Conservation (phyloP, 2,329 filamentous ascomycete species). For the Lasiodiplodia citricola region DNA sequence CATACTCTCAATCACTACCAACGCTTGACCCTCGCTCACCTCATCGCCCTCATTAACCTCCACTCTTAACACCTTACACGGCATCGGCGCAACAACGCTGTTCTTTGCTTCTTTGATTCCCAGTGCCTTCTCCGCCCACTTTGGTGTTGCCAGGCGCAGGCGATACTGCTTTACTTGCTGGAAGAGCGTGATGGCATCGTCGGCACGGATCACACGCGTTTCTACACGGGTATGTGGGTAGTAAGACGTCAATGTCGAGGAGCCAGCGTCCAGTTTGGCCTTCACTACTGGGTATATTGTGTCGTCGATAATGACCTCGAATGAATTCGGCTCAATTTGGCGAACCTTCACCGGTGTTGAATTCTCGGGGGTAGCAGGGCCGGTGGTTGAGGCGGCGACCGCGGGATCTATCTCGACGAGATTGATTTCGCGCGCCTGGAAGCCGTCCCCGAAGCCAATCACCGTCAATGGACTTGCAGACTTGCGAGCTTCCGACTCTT, state of each 20-base stretch:
- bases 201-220: conserved; percentile 74
- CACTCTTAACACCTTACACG: conserved; percentile 91
- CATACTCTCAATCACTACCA: conserved; percentile 72
- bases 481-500: conserved; percentile 41
- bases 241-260: conserved; percentile 70
- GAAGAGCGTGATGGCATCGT: conserved; percentile 74
- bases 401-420: conserved; percentile 49
- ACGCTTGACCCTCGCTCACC: conserved; percentile 82
- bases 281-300: conserved; percentile 51
- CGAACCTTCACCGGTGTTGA: conserved; percentile 56
- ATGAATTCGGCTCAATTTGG: conserved; percentile 56
- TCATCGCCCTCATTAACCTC: conserved; percentile 81
- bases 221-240: conserved; percentile 81
- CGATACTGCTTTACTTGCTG: conserved; percentile 67
- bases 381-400: neutral
- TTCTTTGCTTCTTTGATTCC: conserved; percentile 80
- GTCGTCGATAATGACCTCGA: conserved; percentile 56
- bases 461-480: conserved; percentile 28
- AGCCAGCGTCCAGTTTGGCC: conserved; percentile 51
- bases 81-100: conserved; percentile 92
- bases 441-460: conserved; percentile 64
- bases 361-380: conserved; percentile 49
- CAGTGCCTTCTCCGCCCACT: conserved; percentile 86
- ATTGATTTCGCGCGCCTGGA: conserved; percentile 67
- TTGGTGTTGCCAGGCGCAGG: conserved; percentile 63